Base-by-base conservation (phyloP, 805 yeast genomes). In the Myxozyma neglecta region DNA sequence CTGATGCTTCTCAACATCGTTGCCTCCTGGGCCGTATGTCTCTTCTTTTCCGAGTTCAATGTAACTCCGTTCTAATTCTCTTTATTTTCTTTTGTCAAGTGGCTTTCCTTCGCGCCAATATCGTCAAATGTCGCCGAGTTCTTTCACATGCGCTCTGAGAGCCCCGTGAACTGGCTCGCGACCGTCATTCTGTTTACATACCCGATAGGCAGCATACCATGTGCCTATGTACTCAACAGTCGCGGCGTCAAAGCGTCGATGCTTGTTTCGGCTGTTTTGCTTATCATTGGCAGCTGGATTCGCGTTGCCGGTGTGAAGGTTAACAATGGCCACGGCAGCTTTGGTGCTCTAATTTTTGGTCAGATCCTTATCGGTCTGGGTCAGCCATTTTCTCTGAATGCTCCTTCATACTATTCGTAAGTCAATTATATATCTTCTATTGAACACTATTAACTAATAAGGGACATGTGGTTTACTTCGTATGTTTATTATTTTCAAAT, bases 311-410 rank as follows among this genome's bases (percentile, higher is more conserved):
- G 75, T 10, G 65, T 68, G 13, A 57, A 60, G 18, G 34, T 45
- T 24, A 63, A 48, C 29, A 59, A 57, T 18, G 68, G 68, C 50
- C 8, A 24, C 1, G 64, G 64, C n/a, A 58, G 51, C 9, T 72
- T 69, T 56, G 74, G 73, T 3, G 68, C 64, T 8, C 69, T 71
- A 45, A 71, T 73, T 69, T 66, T 73, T 53, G 74, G 75, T n/a
- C 75, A 73, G 67, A 72, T 73, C 20, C 57, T 73, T 18, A 68
- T 73, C 44, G 75, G 75, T 3, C 70, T 73, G 47, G 75, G 72
- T 10, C 75, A 73, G 60, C 75, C 75, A 7, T 72, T 73, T 55
- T 73, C 72, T 6, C 67, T 73, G 45, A 68, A 70, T 37, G 60
- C 73, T 1, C 74, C 75, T 7, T 61, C 74, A 10, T 70, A 69